Evolutionary conservation across 768 basidiomycete genomes (phyloP), one percentile per base, ranked within the genome.

Genomic region (Suillus subaureus): DNA sequence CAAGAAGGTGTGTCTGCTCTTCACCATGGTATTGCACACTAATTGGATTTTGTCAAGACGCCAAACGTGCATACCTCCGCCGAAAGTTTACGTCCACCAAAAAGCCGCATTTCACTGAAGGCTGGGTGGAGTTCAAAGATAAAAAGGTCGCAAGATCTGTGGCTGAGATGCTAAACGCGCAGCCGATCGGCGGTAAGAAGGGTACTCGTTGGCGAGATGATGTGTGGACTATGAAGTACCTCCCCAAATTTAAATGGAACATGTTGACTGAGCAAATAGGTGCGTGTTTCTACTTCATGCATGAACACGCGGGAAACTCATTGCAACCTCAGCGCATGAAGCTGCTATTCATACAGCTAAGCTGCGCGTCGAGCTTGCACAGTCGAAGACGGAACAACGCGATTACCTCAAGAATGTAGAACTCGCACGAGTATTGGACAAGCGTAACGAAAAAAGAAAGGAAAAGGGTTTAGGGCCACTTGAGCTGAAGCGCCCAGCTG

Each of bases 141-240:
- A 99, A 99, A 78, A 89, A 87, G 56, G 82, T 98, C 52, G 97
- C 96, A 0, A 87, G 96, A 23, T 89, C 88, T 45, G 90, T 96
- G 11, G 97, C 97, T 9, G 93, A 88, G 64, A 94, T 99, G 94
- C 81, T 99, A 69, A 99, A 99, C 74, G 97, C 96, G 2, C 90
- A 96, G 72, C 86, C 94, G 1, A 96, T 99, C 66, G 97, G 97
- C 35, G 95, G 94, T 2, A 96, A 94, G 81, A 95, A 94, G 75
- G 90, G 91, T 6, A 85, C 88, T 3, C 83, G 94, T 65, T 98
- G 94, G 93, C 83, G 94, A 74, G 97, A 99, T 73, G 97, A 99
- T 69, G 89, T 99, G 9, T 99, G 97, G 97, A 98, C 97, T 64
- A 97, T 99, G 95, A 97, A 97, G 75, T 99, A 99, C 76, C 81